phyloP scores from a whole-genome alignment of 768 basidiomycete species.

The Serendipita vermifera region DNA sequence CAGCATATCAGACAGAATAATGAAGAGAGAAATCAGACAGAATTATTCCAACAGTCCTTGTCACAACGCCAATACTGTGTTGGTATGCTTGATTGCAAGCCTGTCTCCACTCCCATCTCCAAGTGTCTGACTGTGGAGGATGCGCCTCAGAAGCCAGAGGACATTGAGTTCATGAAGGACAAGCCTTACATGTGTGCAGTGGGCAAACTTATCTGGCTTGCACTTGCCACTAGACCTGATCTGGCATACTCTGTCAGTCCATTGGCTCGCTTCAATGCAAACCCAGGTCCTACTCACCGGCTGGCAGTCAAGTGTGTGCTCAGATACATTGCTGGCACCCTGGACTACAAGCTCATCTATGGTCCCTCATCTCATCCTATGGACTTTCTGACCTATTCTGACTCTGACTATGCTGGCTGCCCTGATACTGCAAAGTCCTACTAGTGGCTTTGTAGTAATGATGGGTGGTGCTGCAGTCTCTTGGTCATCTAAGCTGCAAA shows the following conservation, averaged over 20 bases:
- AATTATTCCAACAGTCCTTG: not conserved
- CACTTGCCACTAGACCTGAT: slow-evolving; percentile 16
- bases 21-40: too few species aligned
- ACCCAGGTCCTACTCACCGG: slow-evolving; percentile 17
- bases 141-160: slow-evolving; percentile 4
- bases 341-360: slow-evolving; percentile 9
- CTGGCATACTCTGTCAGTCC: slow-evolving; percentile 11
- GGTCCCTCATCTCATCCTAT: not conserved
- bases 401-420: slow-evolving; percentile 12
- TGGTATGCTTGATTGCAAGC: not conserved
- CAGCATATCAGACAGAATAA: too few species aligned
- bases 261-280: slow-evolving; percentile 13
- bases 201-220: slow-evolving; percentile 14
- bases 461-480: slow-evolving; percentile 14
- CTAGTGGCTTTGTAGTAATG: slow-evolving; percentile 7
- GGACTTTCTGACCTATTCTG: not conserved
- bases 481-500: slow-evolving; percentile 19
- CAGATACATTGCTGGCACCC: slow-evolving; percentile 14
- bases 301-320: slow-evolving; percentile 13
- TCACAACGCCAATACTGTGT: slow-evolving; percentile 2
- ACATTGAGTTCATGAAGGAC: not conserved
- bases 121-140: not conserved
- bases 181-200: slow-evolving; percentile 13
- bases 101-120: not conserved
- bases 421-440: slow-evolving; percentile 10